Base-by-base conservation (phyloP, 2,329 filamentous ascomycete genomes). In the Geosmithia flava region DNA sequence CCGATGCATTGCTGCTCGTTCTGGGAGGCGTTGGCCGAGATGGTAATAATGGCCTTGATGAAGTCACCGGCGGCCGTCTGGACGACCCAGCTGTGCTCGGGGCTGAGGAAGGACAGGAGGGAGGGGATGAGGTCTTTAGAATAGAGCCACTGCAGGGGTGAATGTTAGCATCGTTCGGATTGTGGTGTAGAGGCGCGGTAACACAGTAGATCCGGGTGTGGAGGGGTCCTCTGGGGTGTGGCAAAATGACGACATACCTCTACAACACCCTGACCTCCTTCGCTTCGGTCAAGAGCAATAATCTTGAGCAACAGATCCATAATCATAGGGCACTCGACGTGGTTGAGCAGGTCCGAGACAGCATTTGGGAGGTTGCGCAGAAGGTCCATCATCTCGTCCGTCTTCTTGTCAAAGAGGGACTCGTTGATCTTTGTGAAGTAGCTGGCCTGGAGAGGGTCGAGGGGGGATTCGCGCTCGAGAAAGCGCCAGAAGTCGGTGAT, bases 351-450 rank as follows among this genome's bases (percentile, higher is more conserved):
- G 53, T 89, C 82, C 13, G 86, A 75, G 20, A 98, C 80, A 41
- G 93, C 85, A 47, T 83, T 80, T 33, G 93, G 85, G 45, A 95
- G 69, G 2, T 81, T 83, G 63, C 89, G 94, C 65, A 98, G 80
- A 52, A 98, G 81, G 17, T 83, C 81, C 55, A 97, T 74, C 91
- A 97, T 98, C 54, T 96, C 91, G 59, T 94, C 87, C 6, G 94
- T 96, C 75, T 97, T 97, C 68, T 93, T 94, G 64, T 97, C 93
- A 49, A 98, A 84, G 19, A 98, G 70, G n/a, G 88, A 86, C 68
- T 98, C 93, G 65, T 97, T 97, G 60, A 98, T 90, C 63, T 97
- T 98, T 48, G 91, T 96, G 63, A 98, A 98, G 64, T 98, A 98
- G 59, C 90, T 90, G 17, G 93, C 91, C 67, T 97, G 91, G 6